Evolutionary conservation across 1,284 basidiomycete species (phyloP).

Genomic region (Caloboletus inedulis): DNA sequence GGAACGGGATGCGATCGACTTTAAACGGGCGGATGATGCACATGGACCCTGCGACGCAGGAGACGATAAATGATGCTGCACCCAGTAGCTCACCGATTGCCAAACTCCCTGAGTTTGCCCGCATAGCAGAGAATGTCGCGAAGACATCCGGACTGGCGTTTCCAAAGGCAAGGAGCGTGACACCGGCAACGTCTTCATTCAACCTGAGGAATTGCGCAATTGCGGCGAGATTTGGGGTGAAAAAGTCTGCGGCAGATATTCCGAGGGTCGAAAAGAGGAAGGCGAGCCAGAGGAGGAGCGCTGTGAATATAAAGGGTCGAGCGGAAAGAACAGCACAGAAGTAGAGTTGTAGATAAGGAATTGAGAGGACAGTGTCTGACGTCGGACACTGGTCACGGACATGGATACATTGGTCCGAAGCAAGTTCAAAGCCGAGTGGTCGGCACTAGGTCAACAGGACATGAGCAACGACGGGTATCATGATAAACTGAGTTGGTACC

Average conservation of each 20-base stretch:
- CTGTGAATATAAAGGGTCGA: conserved; percentile 58
- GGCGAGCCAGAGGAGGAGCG: conserved; percentile 70
- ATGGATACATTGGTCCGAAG: conserved; percentile 61
- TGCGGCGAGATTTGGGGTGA: conserved; percentile 90
- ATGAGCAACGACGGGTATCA: not conserved
- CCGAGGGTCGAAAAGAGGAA: conserved; percentile 89
- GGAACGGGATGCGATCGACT: conserved; percentile 77
- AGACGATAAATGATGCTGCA: conserved; percentile 93
- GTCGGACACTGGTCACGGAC: conserved; percentile 52
- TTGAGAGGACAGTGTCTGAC: conserved; percentile 61
- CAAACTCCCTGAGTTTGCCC: conserved; percentile 78
- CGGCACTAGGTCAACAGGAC: conserved; percentile 44
- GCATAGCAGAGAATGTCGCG: conserved; percentile 93
- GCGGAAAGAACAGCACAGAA: conserved; percentile 57
- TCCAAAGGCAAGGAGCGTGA: conserved; percentile 91
- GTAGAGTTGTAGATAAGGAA: conserved; percentile 66
- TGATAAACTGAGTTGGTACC: conserved; percentile 4
- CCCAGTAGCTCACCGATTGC: conserved; percentile 95
- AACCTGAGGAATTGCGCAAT: conserved; percentile 80
- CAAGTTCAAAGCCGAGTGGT: conserved; percentile 51
- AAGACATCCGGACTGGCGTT: conserved; percentile 94
- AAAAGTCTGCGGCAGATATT: conserved; percentile 92
- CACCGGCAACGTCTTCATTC: conserved; percentile 88
- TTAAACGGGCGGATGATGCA: conserved; percentile 93
- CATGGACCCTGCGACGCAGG: conserved; percentile 94